These are phyloP conservation scores for Fusarium luffae DNA, from an alignment of 2,329 filamentous ascomycete genomes.

Conservation along the genomic window DNA sequence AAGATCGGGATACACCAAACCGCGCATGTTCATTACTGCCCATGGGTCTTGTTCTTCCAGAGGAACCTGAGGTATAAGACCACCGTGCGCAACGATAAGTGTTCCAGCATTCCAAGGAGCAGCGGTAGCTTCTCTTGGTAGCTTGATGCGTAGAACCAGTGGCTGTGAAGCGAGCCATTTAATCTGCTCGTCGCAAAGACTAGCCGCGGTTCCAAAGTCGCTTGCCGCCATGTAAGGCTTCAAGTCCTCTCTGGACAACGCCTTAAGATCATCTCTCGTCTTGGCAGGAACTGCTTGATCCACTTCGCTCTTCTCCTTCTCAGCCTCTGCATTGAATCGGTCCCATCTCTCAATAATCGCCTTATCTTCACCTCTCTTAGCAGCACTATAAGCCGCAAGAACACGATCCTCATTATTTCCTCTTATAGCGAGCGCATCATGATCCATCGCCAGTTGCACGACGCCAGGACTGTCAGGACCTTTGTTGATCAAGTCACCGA, in stretches of 20 bases:
- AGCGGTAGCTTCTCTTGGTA: neutral
- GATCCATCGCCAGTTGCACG: slow-evolving; percentile 74
- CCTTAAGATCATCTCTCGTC: neutral
- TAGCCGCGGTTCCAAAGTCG: slow-evolving; percentile 31
- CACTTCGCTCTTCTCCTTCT: neutral
- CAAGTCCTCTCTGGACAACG: slow-evolving; percentile 6
- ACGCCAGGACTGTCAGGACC: slow-evolving; percentile 84
- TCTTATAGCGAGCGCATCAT: slow-evolving; percentile 79
- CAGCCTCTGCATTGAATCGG: neutral
- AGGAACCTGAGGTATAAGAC: slow-evolving; percentile 77
- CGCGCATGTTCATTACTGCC: slow-evolving; percentile 89
- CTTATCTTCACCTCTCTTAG: neutral
- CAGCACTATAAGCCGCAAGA: slow-evolving; percentile 59
- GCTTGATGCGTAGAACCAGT: slow-evolving; percentile 28
- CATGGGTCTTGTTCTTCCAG: slow-evolving; percentile 76
- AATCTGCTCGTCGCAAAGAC: slow-evolving; percentile 18
- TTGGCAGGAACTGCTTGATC: neutral
- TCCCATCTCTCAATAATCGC: neutral
- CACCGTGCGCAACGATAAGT: slow-evolving; percentile 78
- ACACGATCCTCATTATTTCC: slow-evolving; percentile 91
- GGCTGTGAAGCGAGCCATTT: slow-evolving; percentile 30
- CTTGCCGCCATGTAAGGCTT: slow-evolving; percentile 32
- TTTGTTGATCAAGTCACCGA: slow-evolving; percentile 83
- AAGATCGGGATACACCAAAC: slow-evolving; percentile 64
- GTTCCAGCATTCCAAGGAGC: slow-evolving; percentile 36